phyloP scores from a whole-genome alignment of 768 basidiomycete species.

The Agaricus subrufescens region DNA sequence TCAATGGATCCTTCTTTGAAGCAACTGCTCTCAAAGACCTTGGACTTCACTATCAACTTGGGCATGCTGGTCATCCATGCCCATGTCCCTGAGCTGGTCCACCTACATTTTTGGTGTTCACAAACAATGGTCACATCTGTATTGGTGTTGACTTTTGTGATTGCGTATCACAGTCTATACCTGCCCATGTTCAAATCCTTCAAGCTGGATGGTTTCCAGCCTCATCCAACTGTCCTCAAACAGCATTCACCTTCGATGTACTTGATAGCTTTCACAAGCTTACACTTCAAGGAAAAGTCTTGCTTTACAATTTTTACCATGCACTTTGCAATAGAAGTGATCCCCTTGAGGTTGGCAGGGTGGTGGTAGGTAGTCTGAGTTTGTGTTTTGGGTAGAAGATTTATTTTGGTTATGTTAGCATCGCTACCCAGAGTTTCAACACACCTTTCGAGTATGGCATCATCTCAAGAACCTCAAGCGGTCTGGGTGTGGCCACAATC shows the following conservation, averaged over 20 bases:
- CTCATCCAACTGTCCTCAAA: background rate
- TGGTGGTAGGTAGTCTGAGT: background rate
- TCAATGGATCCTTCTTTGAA: too few relatives aligned
- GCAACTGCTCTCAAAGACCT: too few relatives aligned
- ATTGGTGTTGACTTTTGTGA: too few relatives aligned
- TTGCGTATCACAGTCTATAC: too few relatives aligned
- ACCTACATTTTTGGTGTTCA: too few relatives aligned
- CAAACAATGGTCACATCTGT: too few relatives aligned
- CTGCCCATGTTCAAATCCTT: background rate
- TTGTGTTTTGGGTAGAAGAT: background rate
- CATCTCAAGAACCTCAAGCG: conserved; percentile 23
- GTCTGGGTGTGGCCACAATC: conserved; percentile 19
- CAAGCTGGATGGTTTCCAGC: background rate
- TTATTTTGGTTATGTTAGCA: background rate
- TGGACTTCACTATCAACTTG: too few relatives aligned
- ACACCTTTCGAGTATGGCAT: conserved; percentile 14
- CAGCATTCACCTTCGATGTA: conserved; percentile 4
- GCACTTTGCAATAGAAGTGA: background rate
- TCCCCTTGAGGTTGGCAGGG: background rate
- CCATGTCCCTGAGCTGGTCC: too few relatives aligned
- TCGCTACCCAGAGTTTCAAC: conserved; percentile 11
- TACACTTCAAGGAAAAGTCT: background rate
- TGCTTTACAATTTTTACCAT: conserved; percentile 1
- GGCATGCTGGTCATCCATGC: too few relatives aligned
- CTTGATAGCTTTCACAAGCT: conserved; percentile 4